Evolutionary conservation across 176 grass and related monocot species (phyloP), one percentile per base, ranked within the genome.

Genomic region (Luzula sylvatica): DNA sequence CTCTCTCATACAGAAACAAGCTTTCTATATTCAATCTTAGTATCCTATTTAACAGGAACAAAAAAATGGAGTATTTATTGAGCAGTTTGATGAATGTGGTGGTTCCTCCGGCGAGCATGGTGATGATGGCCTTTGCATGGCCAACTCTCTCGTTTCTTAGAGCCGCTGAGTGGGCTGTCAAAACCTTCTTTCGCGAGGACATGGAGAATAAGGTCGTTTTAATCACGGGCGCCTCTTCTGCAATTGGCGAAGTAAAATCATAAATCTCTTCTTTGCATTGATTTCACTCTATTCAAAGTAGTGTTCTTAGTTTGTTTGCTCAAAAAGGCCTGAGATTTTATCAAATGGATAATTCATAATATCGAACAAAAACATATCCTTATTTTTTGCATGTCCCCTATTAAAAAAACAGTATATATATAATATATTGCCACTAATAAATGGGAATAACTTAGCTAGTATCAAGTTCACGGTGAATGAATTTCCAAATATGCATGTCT

Each of bases 81-180:
- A 82, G 68, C 71, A 26, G 66, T 46, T 23, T 88, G 50, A 57
- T 88, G 48, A 82, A 88, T 48, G 65, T 82, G 53, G 83, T 88
- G 73, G 74, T 88, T 72, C 83, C 89, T 32, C 89, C 89, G 46
- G 83, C 77, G n/a, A 95, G 80, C 83, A 95, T 88, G 89, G 74
- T 88, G 52, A 76, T 85, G 76, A 60, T 95, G 80, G 83, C 83
- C 41, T 78, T 95, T 14, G 76, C 89, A 17, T 95, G 83, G 89
- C 83, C 89, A 18, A 88, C 83, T 21, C 70, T 95, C 21, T 55
- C 76, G 21, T 78, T 88, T 68, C 52, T 95, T 24, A 79, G 73
- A 29, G 70, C 47, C 3, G 46, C 74, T 17, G 83, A 88, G 76
- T 82, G 83, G 80, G 46, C 28, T 13, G 3, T 85, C 43, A 88